Conservation (phyloP, 2,329 filamentous ascomycete species). For the Fusarium duplospermum region DNA sequence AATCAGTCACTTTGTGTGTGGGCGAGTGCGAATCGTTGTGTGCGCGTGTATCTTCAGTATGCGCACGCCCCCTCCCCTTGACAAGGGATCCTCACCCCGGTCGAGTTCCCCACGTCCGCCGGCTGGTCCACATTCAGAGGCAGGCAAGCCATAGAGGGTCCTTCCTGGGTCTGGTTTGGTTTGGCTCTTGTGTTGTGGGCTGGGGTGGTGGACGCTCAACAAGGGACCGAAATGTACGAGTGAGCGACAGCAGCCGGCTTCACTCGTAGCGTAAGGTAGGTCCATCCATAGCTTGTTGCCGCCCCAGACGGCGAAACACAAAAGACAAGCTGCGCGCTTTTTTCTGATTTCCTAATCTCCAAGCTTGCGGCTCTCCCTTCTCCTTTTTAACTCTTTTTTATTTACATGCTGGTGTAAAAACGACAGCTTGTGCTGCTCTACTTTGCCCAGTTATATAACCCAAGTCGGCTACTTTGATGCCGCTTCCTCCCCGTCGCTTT, state of each 20-base stretch:
- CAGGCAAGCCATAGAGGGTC: conserved; percentile 24
- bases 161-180: conserved; percentile 26
- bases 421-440: conserved; percentile 11
- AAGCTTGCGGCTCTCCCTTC: conserved; percentile 9
- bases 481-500: conserved; percentile 26
- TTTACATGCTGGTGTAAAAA: conserved; percentile 6
- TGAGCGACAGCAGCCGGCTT: conserved; percentile 33
- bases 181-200: conserved; percentile 25
- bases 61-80: conserved; percentile 34
- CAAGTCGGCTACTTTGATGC: conserved; percentile 34
- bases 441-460: conserved; percentile 18
- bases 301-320: conserved; percentile 35
- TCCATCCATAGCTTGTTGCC: conserved; percentile 4
- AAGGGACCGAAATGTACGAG: conserved; percentile 37
- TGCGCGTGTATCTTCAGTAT: conserved; percentile 21
- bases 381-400: conserved; percentile 6
- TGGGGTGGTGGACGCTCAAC: conserved; percentile 21
- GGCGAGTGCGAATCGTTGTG: conserved; percentile 9
- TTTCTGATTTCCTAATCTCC: conserved; percentile 22
- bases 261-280: conserved; percentile 26
- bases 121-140: conserved; percentile 24
- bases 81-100: conserved; percentile 23
- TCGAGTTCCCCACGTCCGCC: conserved; percentile 32
- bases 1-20: conserved; percentile 24
- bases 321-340: conserved; percentile 46